Evolutionary conservation across 1,284 basidiomycete genomes (phyloP).

Genomic region (Sanghuangporus weigelae): DNA sequence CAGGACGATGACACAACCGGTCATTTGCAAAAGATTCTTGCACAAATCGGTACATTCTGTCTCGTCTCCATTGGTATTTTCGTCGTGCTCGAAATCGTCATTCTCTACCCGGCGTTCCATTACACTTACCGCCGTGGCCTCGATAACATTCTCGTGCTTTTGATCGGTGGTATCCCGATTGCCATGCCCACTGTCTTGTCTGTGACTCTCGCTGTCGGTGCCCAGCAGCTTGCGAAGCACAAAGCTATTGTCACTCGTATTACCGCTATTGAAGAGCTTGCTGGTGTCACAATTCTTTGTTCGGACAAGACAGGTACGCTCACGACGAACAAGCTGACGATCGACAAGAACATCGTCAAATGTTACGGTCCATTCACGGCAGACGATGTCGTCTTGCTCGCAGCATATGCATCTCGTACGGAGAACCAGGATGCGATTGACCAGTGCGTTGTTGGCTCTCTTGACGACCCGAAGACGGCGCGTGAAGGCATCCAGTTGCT

Average conservation of each 20-base stretch:
- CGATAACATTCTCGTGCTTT: conserved; percentile 92
- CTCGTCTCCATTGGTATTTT: conserved; percentile 91
- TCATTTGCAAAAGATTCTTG: conserved; percentile 97
- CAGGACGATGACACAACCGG: conserved; percentile 95
- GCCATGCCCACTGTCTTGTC: conserved; percentile 97
- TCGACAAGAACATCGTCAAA: conserved; percentile 89
- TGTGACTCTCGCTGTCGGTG: conserved; percentile 95
- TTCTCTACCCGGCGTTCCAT: conserved; percentile 83
- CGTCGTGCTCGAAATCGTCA: conserved; percentile 85
- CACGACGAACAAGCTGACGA: conserved; percentile 98
- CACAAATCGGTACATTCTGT: conserved; percentile 95
- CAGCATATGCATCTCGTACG: conserved; percentile 94
- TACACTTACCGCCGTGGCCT: conserved; percentile 92
- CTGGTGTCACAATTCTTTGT: conserved; percentile 95
- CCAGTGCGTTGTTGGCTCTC: conserved; percentile 76
- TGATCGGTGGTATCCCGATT: conserved; percentile 99
- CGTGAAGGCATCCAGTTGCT: conserved; percentile 92
- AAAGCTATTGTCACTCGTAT: conserved; percentile 98
- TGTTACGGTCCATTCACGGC: conserved; percentile 87
- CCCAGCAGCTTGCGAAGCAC: conserved; percentile 96
- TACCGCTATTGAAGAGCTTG: conserved; percentile 95
- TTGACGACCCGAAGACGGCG: conserved; percentile 70
- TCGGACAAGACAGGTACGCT: conserved; percentile 98
- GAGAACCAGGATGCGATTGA: conserved; percentile 99
- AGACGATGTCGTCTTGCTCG: conserved; percentile 89